Conservation (phyloP, 2,329 filamentous ascomycete genomes). For the Fusarium oxysporum region DNA sequence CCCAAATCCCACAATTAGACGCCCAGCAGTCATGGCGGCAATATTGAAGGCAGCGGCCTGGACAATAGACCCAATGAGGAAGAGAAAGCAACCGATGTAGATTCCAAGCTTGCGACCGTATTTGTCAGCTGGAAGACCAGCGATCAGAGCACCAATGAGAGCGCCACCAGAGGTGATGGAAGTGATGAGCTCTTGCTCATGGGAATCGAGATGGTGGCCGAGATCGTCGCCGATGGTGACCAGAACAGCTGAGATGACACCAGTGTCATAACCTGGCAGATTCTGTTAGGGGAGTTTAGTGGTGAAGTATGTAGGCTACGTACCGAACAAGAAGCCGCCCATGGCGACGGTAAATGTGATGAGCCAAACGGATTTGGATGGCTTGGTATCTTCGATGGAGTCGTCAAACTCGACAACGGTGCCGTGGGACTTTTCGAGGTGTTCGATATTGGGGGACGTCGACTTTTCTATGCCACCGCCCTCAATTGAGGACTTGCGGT, state of each 20-base stretch:
- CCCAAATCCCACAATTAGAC: constrained; percentile 61
- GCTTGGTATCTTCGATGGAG: constrained; percentile 41
- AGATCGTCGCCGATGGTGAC: constrained; percentile 47
- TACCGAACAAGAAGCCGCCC: constrained; percentile 54
- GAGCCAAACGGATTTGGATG: constrained; percentile 42
- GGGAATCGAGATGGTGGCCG: constrained; percentile 53
- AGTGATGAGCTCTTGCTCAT: constrained; percentile 63
- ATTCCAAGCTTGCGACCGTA: constrained; percentile 47
- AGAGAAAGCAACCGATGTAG: constrained; percentile 44
- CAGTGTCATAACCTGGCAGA: constrained; percentile 45
- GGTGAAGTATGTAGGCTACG: rapidly evolving
- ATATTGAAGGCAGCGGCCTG: constrained; percentile 45
- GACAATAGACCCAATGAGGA: constrained; percentile 41
- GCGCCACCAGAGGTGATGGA: constrained; percentile 59
- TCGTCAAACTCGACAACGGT: not conserved
- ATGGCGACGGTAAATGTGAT: constrained; percentile 47
- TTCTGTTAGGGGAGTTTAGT: rapidly evolving
- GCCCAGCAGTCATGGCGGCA: constrained; percentile 44
- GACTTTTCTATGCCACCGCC: not conserved
- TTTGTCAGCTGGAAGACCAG: constrained; percentile 42
- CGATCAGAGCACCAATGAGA: constrained; percentile 44
- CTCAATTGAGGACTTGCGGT: not conserved
- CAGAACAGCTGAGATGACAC: constrained; percentile 52
- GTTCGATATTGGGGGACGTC: constrained; percentile 12
- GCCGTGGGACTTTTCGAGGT: constrained; percentile 33